Evolutionary conservation across 768 basidiomycete species (phyloP), one percentile per base, ranked within the genome.

Genomic region (Kwoniella sp.): DNA sequence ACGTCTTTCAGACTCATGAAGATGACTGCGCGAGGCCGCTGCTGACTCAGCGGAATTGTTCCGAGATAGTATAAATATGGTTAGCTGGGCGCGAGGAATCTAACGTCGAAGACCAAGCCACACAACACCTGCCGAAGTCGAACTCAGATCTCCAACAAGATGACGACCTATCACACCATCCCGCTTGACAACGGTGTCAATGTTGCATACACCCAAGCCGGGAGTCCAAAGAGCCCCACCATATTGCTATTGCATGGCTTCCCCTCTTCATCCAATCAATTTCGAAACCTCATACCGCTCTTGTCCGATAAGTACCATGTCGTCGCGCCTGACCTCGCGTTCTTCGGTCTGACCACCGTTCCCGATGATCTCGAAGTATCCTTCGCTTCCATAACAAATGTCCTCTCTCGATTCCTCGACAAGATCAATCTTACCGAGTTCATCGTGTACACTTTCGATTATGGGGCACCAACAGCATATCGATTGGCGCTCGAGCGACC

Each of bases 291-390:
- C 60, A 84, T 86, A 54, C 79, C 83, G 0, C 73, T 73, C 45
- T 80, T 86, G 13, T 81, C 84, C 3, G 37, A 71, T 22, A 75
- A 81, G 41, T 85, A 84, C 78, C 82, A 79, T 31, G 80, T 85
- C 37, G 69, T 84, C 63, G 85, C 85, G 0, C 85, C 86, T n/a
- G 86, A 86, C 66, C 72, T 85, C 5, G 84, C 85, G 0, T 85
- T 83, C 0, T 86, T 84, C 68, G 85, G 86, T 5, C 84, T 85
- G 72, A 86, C 85, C 25, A 75, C 67, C 20, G 82, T 83, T 17
- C 82, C 84, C 1, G 73, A 71, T 4, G 75, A 73, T 25, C 80
- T 82, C 55, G 71, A 74, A 17, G 84, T 83, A 68, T 69, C 71
- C 1, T 86, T 86, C 73, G 83, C 78, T 30, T 79, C 72, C 48